Percentiles rank a stretch among this genome's conserved stretches.
Evolutionary conservation across 1,139 yeast species (phyloP).

Genomic region (Pichiaceae sp.): DNA sequence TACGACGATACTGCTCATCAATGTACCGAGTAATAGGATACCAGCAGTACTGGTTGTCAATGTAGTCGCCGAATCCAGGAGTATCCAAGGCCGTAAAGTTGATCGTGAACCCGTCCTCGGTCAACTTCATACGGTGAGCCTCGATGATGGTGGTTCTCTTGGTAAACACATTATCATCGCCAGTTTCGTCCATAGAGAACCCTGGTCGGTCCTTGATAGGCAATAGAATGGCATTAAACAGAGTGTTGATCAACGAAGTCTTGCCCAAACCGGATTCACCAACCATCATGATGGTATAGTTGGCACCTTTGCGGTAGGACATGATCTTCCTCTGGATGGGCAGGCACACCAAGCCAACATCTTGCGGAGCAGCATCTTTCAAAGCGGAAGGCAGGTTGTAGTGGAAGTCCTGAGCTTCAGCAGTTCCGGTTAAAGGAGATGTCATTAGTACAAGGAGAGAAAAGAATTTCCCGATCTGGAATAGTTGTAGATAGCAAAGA

Average conservation of each 20-base stretch:
- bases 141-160: slow-evolving; percentile 31
- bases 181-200: neutral
- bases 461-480: neutral
- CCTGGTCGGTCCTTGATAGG: slow-evolving; percentile 4
- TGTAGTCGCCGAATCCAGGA: slow-evolving; percentile 90
- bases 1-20: slow-evolving; percentile 56
- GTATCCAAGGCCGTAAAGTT: slow-evolving; percentile 80
- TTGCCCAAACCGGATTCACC: slow-evolving; percentile 36
- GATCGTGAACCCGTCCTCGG: slow-evolving; percentile 81
- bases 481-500: neutral
- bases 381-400: slow-evolving; percentile 20
- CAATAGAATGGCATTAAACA: slow-evolving; percentile 25
- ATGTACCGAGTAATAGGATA: slow-evolving; percentile 85
- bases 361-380: slow-evolving; percentile 13
- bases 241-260: slow-evolving; percentile 37
- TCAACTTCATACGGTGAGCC: slow-evolving; percentile 33
- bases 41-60: slow-evolving; percentile 88
- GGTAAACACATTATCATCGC: neutral
- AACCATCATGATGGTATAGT: slow-evolving; percentile 35
- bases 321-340: slow-evolving; percentile 21
- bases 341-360: slow-evolving; percentile 21
- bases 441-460: neutral
- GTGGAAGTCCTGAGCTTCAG: slow-evolving; percentile 11
- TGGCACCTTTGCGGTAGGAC: slow-evolving; percentile 27
- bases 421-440: neutral